Conservation (phyloP, 2,329 filamentous ascomycete genomes). For the Chalaropsis ovoidea region DNA sequence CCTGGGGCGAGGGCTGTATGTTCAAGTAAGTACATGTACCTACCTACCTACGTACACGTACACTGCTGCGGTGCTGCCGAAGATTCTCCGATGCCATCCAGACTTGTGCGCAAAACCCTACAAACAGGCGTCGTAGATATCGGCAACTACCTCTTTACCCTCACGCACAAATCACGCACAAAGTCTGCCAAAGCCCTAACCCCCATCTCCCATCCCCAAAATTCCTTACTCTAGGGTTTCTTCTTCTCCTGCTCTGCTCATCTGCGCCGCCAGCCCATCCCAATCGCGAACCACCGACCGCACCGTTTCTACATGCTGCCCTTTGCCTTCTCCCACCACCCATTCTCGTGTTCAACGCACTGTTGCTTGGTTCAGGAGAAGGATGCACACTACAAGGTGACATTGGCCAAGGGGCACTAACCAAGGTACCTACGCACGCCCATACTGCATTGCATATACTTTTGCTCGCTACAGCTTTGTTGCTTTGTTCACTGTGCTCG, state of each 20-base stretch:
- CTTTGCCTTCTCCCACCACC: neutral
- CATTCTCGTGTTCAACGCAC: conserved; percentile 8
- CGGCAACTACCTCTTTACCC: neutral
- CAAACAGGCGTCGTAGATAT: neutral
- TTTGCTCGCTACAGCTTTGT: conserved; percentile 2
- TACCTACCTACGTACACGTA: no score
- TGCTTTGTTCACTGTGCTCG: neutral
- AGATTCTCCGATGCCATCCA: neutral
- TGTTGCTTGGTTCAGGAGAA: conserved; percentile 11
- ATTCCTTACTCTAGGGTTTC: neutral
- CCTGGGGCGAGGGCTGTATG: no score
- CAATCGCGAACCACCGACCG: neutral
- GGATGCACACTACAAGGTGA: neutral
- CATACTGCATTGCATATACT: neutral
- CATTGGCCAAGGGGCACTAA: conserved; percentile 8
- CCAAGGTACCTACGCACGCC: conserved; percentile 2
- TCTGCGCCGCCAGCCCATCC: neutral
- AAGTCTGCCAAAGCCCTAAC: no score
- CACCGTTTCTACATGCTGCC: neutral
- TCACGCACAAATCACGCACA: no score
- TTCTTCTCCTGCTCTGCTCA: neutral
- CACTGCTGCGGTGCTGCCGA: neutral
- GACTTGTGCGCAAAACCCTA: neutral
- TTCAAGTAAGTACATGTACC: no score
- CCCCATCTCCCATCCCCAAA: neutral